Evolutionary conservation across 176 grass and related monocot species (phyloP), one percentile per base, ranked within the genome.

Genomic region (Microstegium vimineum): DNA sequence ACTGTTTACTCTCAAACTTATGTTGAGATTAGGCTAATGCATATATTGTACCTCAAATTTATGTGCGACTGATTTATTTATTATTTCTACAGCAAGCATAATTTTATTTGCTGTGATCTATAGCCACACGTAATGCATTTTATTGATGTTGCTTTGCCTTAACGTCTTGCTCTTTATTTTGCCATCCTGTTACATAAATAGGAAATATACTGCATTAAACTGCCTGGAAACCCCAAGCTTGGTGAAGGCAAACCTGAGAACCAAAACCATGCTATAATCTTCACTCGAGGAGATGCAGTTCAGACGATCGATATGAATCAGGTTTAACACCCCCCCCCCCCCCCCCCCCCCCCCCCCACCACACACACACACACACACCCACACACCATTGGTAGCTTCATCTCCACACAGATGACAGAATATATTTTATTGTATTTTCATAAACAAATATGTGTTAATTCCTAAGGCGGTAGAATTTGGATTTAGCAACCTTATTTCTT

Each of bases 271-370:
- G 95, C 95, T 74, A 95, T 98, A 91, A 81, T 98, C 81, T 98
- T 98, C 51, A 98, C 95, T 54, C 86, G 92, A 62, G 95, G 95
- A 64, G 92, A 98, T 78, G 95, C 95, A 42, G 41, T 98, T 74
- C 95, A 98, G 71, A 93, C 95, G 14, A 98, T 98, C 3, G 95
- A 98, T 84, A 98, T 98, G 95, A 98, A 98, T 89, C 95, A 98
- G 95, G 95, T 98, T 81, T 62, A 9, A 10, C 18, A 15, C 46
- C 33, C 38, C 2, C 4, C 17, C 1, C 18, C 6, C 51, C 51
- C 51, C 1, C 18, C 16, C 16, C 0, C 45, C 14, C 3, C 16
- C 45, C 14, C 45, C 41, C 41, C 0, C 1, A 5, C 6, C 18
- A 54, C 20, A 10, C 20, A 57, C 20, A 22, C 49, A 57, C 20